Evolutionary conservation across 169 alveolate genomes (phyloP).

Genomic region (Plasmodium vivax): DNA sequence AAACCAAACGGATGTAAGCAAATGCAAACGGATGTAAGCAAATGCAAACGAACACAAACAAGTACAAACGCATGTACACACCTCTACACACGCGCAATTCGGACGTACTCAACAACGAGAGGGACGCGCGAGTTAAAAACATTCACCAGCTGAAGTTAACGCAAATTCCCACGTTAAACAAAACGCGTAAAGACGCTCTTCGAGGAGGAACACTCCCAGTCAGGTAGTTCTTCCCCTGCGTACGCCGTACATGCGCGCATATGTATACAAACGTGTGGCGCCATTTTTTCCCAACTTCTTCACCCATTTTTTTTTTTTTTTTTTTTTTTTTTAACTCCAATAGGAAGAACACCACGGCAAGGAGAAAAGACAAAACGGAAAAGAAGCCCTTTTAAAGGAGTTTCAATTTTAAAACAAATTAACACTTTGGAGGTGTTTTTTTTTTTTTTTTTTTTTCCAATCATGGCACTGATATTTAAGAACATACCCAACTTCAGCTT

Average conservation of each 20-base stretch:
- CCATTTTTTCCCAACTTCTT: neutral
- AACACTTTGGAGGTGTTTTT: neutral
- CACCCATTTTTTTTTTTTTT: neutral
- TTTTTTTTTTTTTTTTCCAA: conserved; percentile 4
- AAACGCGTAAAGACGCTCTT: neutral
- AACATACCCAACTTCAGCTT: conserved; percentile 34
- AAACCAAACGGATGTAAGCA: neutral
- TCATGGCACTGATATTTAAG: conserved; percentile 12
- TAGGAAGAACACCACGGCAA: neutral
- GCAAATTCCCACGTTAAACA: neutral
- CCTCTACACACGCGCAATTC: neutral
- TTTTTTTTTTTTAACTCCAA: neutral
- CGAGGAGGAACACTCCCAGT: neutral
- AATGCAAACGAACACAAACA: neutral
- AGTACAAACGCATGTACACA: neutral
- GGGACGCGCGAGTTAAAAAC: neutral
- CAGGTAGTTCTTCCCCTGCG: neutral
- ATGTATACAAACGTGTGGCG: neutral
- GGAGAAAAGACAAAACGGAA: neutral
- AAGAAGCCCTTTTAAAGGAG: neutral
- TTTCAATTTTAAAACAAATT: neutral
- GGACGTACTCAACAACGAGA: neutral
- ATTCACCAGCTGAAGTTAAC: neutral
- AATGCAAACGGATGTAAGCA: neutral
- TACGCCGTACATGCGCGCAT: neutral